phyloP scores from a whole-genome alignment of 2,329 filamentous ascomycete genomes.

The Hypoxylon rubiginosum region DNA sequence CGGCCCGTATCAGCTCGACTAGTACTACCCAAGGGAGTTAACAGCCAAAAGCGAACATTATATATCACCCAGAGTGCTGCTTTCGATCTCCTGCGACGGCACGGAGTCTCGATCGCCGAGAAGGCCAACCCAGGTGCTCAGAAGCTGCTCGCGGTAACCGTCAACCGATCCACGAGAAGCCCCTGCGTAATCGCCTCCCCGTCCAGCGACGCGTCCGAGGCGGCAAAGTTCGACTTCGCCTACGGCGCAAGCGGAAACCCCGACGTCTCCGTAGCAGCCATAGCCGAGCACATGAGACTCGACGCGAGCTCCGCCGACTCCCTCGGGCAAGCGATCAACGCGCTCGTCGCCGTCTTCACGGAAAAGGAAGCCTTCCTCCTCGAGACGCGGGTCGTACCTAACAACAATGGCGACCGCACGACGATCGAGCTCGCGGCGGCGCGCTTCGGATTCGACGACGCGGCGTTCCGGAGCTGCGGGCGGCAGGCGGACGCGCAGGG shows the following conservation, averaged over 20 bases:
- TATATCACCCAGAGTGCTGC: conserved; percentile 68
- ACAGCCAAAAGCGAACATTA: conserved; percentile 62
- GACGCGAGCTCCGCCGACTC: conserved; percentile 59
- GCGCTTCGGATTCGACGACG: conserved; percentile 77
- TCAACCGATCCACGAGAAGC: conserved; percentile 72
- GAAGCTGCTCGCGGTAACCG: conserved; percentile 71
- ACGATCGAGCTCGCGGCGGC: conserved; percentile 61
- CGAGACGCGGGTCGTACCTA: conserved; percentile 64
- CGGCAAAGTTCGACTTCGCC: conserved; percentile 72
- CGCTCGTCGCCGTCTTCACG: conserved; percentile 71
- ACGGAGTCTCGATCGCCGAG: conserved; percentile 60
- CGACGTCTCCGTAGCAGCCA: conserved; percentile 56
- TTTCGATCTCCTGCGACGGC: conserved; percentile 67
- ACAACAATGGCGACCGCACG: conserved; percentile 43
- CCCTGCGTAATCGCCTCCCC: conserved; percentile 75
- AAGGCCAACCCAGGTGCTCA: conserved; percentile 53
- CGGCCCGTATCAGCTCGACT: conserved; percentile 42
- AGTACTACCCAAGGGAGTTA: conserved; percentile 5
- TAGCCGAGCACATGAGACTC: conserved; percentile 67
- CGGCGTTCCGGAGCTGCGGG: conserved; percentile 72
- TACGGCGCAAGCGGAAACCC: conserved; percentile 64
- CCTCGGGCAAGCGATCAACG: conserved; percentile 63
- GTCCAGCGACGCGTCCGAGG: conserved; percentile 57
- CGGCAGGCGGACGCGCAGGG: conserved; percentile 72
- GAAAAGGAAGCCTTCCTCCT: conserved; percentile 75